Evolutionary conservation across 371 early-diverging fungal genomes (phyloP).

Genomic region (Blakeslea trispora): DNA sequence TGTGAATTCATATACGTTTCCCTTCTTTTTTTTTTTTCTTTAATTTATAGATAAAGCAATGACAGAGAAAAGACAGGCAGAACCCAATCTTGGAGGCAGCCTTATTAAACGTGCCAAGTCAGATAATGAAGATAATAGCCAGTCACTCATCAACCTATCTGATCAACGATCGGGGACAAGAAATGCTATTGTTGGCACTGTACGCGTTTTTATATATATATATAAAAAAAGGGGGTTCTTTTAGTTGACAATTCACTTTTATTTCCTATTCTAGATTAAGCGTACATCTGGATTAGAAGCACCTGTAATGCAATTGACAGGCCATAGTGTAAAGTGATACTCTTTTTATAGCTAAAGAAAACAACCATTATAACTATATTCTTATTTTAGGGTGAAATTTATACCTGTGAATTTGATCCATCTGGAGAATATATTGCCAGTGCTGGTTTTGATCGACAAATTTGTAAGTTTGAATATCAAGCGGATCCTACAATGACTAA

Average conservation of each 20-base stretch:
- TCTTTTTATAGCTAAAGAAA: too few species aligned
- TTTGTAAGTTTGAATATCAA: conserved; percentile 66
- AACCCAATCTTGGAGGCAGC: conserved; percentile 30
- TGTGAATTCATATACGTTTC: not conserved
- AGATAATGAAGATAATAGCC: conserved; percentile 33
- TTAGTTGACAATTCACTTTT: too few species aligned
- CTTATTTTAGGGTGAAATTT: conserved; percentile 74
- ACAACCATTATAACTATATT: conserved; percentile 7
- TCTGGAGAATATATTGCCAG: conserved; percentile 86
- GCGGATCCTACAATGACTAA: too few species aligned
- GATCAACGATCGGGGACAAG: conserved; percentile 54
- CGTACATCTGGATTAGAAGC: conserved; percentile 86
- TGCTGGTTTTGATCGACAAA: conserved; percentile 78
- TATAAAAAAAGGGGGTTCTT: too few species aligned
- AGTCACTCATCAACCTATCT: conserved; percentile 51
- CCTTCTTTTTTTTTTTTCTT: conserved; percentile 6
- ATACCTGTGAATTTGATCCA: conserved; percentile 83
- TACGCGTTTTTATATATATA: too few species aligned
- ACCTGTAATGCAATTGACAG: conserved; percentile 87
- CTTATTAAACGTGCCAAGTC: conserved; percentile 61
- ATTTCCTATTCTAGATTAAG: conserved; percentile 52
- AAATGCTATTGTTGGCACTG: conserved; percentile 63
- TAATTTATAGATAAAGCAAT: conserved; percentile 9
- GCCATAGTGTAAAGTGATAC: conserved; percentile 60
- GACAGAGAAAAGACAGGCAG: conserved; percentile 30